A percentile compares a stretch with the other conserved stretches of the same genome.
phyloP scores from a whole-genome alignment of 2,329 filamentous ascomycete genomes.

The Cadophora gregata region DNA sequence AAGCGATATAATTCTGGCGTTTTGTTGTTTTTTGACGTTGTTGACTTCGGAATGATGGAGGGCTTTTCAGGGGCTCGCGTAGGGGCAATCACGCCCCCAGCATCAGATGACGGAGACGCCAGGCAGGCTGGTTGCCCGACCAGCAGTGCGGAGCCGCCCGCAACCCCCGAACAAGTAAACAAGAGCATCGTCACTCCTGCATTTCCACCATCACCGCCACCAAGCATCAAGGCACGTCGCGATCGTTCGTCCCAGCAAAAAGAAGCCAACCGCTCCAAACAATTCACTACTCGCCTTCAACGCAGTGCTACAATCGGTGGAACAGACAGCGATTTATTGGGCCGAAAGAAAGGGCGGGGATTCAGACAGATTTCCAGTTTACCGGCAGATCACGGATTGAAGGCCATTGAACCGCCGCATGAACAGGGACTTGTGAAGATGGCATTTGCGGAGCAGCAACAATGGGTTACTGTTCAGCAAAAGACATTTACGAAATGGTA shows the following conservation, averaged over 20 bases:
- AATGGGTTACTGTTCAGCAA: conserved; percentile 84
- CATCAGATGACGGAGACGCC: conserved; percentile 8
- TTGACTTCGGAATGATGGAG: not conserved
- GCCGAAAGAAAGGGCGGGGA: conserved; percentile 29
- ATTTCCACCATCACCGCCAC: conserved; percentile 34
- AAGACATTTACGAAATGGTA: conserved; percentile 99
- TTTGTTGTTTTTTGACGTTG: conserved; percentile 10
- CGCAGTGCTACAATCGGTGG: conserved; percentile 34
- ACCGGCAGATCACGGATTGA: conserved; percentile 40
- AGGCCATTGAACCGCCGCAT: conserved; percentile 42
- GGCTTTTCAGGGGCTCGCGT: conserved; percentile 19
- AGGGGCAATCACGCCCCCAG: conserved; percentile 19
- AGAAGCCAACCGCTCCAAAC: conserved; percentile 39
- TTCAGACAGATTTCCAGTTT: conserved; percentile 34
- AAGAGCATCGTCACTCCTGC: conserved; percentile 23
- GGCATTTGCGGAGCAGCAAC: conserved; percentile 68
- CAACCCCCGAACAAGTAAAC: conserved; percentile 31
- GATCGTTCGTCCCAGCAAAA: conserved; percentile 37
- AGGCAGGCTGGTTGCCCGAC: conserved; percentile 23
- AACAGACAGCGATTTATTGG: conserved; percentile 26
- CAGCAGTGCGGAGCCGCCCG: conserved; percentile 13
- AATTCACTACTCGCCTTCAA: conserved; percentile 39
- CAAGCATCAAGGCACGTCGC: conserved; percentile 35
- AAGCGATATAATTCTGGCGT: not conserved
- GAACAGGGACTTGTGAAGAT: conserved; percentile 55